A percentile compares a stretch with the other conserved stretches of the same genome.
These are phyloP conservation scores for Chlorociboria aeruginascens DNA, from an alignment of 495 filamentous ascomycete species.

Conservation along the genomic window DNA sequence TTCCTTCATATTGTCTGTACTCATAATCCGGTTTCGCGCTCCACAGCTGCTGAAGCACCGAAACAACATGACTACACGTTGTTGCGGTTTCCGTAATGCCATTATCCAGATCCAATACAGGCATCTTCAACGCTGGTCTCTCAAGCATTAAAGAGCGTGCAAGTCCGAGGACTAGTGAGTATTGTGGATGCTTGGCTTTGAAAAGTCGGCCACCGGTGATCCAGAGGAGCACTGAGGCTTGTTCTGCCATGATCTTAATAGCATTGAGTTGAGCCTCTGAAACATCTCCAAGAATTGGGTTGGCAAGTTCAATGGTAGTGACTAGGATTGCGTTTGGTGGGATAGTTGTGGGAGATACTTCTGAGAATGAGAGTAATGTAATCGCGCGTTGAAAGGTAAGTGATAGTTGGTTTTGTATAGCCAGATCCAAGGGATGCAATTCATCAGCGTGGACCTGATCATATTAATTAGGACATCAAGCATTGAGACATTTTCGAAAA, in stretches of 20 bases:
- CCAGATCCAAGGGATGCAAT: no score
- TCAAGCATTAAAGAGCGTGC: slow-evolving; percentile 24
- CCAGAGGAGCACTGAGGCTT: slow-evolving; percentile 25
- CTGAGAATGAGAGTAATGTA: no score
- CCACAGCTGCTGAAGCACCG: no score
- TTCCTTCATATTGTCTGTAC: slow-evolving; percentile 9
- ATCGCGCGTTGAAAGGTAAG: no score
- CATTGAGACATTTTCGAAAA: no score
- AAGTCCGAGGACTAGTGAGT: slow-evolving; percentile 23
- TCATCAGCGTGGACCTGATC: no score
- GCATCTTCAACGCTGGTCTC: slow-evolving; percentile 25
- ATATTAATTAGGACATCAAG: no score
- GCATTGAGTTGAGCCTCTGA: slow-evolving; percentile 14
- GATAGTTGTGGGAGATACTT: neutral
- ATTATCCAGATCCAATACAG: no score
- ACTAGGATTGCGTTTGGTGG: neutral
- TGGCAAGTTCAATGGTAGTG: neutral
- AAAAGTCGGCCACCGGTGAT: slow-evolving; percentile 21
- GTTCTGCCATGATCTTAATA: slow-evolving; percentile 23
- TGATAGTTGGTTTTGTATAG: no score
- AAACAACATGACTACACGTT: no score
- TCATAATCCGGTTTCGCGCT: neutral
- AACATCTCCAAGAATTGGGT: neutral
- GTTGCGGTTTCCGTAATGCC: no score
- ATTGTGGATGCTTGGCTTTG: slow-evolving; percentile 21